Evolutionary conservation across 2,329 filamentous ascomycete species (phyloP).

Genomic region (Claviceps spartinae): DNA sequence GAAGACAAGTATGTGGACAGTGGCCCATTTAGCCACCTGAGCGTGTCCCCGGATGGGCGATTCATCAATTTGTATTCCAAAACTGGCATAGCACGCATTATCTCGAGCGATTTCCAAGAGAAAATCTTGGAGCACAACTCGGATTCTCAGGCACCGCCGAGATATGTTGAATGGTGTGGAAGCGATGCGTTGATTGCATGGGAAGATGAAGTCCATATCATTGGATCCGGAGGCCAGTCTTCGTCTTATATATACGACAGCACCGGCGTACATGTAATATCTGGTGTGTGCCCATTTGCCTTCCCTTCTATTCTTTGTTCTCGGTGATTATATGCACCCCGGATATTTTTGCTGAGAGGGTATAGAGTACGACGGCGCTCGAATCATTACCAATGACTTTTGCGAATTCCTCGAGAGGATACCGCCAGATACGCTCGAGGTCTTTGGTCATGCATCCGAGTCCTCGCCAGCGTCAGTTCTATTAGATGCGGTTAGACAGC

Average conservation of each 20-base stretch:
- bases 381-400: conserved; percentile 81
- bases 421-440: conserved; percentile 70
- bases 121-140: conserved; percentile 87
- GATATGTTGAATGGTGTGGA: conserved; percentile 90
- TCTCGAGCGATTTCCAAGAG: conserved; percentile 89
- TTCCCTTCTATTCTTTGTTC: background rate
- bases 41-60: conserved; percentile 79
- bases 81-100: conserved; percentile 78
- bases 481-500: conserved; percentile 77
- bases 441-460: conserved; percentile 78
- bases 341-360: background rate
- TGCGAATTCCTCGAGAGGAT: conserved; percentile 97
- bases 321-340: background rate
- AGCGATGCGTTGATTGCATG: conserved; percentile 90
- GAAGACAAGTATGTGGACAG: conserved; percentile 86
- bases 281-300: conserved; percentile 41
- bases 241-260: conserved; percentile 79
- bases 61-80: conserved; percentile 79
- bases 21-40: conserved; percentile 82
- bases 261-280: conserved; percentile 74
- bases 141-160: conserved; percentile 68
- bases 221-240: conserved; percentile 69
- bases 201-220: conserved; percentile 94
- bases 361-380: conserved; percentile 65
- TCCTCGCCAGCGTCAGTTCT: conserved; percentile 86